phyloP scores from a whole-genome alignment of 331 rosid species.

The Telfairia occidentalis region DNA sequence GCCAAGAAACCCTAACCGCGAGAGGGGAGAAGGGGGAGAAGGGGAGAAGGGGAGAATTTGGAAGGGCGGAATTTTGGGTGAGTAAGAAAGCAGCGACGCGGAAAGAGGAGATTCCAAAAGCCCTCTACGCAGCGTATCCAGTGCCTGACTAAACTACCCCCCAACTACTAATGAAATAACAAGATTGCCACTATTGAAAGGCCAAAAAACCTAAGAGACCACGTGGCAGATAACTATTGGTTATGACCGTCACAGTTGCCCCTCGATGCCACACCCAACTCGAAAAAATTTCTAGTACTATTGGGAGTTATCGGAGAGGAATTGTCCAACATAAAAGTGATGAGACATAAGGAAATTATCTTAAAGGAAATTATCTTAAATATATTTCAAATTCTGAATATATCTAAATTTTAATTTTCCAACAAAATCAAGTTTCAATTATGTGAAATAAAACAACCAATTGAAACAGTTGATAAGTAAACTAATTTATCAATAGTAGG shows the following conservation, averaged over 20 bases:
- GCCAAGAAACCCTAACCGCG: conserved; percentile 65
- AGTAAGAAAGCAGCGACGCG: conserved; percentile 19
- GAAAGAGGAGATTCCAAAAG: conserved; percentile 13
- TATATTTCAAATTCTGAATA: too few species aligned
- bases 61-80: conserved; percentile 28
- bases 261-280: too few species aligned
- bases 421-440: too few species aligned
- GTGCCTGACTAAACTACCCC: background rate
- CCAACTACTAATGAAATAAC: background rate
- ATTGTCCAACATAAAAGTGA: too few species aligned
- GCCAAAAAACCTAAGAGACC: background rate
- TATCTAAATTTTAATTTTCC: too few species aligned
- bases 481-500: too few species aligned
- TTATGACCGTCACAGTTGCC: background rate
- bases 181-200: background rate
- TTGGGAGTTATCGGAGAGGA: too few species aligned
- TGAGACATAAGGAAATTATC: too few species aligned
- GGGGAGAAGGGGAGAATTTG: conserved; percentile 12
- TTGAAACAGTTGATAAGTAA: too few species aligned
- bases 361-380: too few species aligned
- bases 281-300: too few species aligned
- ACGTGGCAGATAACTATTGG: background rate
- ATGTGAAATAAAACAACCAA: too few species aligned
- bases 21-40: conserved; percentile 3
- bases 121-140: conserved; percentile 8